Evolutionary conservation across 2,329 filamentous ascomycete species (phyloP).

Genomic region (Colletotrichum coccodes): DNA sequence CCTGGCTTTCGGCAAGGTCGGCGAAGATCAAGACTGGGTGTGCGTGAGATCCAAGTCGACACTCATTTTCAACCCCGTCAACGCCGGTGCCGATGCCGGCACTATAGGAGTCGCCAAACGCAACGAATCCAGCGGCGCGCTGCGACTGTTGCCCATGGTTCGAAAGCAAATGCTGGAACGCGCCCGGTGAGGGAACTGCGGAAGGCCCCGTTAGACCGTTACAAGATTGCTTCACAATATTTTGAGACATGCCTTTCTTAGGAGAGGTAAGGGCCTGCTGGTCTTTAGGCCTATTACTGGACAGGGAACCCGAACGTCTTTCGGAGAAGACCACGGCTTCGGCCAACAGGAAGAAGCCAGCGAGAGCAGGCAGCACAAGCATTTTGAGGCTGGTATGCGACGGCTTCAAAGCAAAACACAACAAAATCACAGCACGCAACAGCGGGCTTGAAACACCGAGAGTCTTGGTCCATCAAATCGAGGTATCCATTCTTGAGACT

Average conservation of each 20-base stretch:
- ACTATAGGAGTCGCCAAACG: slow-evolving; percentile 58
- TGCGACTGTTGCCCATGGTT: neutral
- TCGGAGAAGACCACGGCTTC: neutral
- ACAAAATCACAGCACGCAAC: neutral
- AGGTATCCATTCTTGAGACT: neutral
- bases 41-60: slow-evolving; percentile 53
- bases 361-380: neutral
- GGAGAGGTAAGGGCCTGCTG: slow-evolving; percentile 3
- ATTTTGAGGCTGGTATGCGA: neutral
- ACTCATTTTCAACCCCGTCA: slow-evolving; percentile 51
- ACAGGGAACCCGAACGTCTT: neutral
- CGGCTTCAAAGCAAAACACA: neutral
- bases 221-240: neutral
- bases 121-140: slow-evolving; percentile 43
- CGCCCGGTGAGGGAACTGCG: neutral
- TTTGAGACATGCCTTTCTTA: slow-evolving; percentile 9
- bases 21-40: slow-evolving; percentile 51
- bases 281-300: neutral
- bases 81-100: slow-evolving; percentile 58
- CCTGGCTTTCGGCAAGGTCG: slow-evolving; percentile 45
- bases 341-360: neutral
- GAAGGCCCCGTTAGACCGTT: neutral
- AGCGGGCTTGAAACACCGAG: neutral
- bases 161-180: neutral
- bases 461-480: neutral